Percentiles rank a stretch among this genome's conserved stretches.
phyloP scores from a whole-genome alignment of 345 rosid species.

The Anacardium occidentale region DNA sequence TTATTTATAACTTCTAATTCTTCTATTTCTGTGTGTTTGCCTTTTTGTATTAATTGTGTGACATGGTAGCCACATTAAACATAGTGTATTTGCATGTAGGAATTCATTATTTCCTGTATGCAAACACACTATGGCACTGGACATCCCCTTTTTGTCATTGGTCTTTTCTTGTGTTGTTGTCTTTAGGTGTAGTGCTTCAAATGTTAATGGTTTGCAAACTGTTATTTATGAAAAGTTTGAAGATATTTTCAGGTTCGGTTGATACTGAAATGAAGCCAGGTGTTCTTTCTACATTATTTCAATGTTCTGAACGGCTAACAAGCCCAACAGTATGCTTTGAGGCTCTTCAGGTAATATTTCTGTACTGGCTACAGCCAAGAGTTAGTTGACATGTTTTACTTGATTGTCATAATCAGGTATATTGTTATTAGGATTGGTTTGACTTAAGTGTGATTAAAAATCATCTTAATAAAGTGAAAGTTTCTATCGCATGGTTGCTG shows the following conservation, averaged over 20 bases:
- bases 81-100: no score
- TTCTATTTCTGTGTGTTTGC: background rate
- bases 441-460: background rate
- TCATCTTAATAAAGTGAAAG: slow-evolving; percentile 1
- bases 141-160: slow-evolving; percentile 3
- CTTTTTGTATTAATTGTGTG: no score
- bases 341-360: slow-evolving; percentile 72
- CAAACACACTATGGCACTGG: background rate
- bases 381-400: background rate
- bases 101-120: no score
- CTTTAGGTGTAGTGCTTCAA: background rate
- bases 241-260: slow-evolving; percentile 49
- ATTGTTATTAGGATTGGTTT: background rate
- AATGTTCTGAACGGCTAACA: slow-evolving; percentile 47
- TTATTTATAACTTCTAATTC: background rate
- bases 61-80: no score
- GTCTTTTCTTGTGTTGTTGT: slow-evolving; percentile 4
- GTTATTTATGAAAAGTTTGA: slow-evolving; percentile 17
- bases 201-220: background rate
- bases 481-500: background rate
- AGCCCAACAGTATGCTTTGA: slow-evolving; percentile 68
- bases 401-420: background rate
- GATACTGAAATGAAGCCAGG: slow-evolving; percentile 50
- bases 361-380: no score
- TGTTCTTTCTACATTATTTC: slow-evolving; percentile 56